Percentiles rank a stretch among this genome's conserved stretches.
phyloP scores from a whole-genome alignment of 768 basidiomycete genomes.

The Naganishia friedmannii region DNA sequence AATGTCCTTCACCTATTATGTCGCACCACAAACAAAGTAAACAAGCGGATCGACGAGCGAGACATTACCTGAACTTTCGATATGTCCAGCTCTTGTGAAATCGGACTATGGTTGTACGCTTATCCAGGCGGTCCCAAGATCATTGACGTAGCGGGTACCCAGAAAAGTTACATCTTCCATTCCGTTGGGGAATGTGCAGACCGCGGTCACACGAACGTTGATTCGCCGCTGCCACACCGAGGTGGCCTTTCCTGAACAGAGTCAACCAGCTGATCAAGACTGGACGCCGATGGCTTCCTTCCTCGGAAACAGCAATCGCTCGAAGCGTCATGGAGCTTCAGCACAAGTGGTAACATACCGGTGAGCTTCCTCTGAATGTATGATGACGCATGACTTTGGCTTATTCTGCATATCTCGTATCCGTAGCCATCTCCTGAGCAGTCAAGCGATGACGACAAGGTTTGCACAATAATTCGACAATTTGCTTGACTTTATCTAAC shows the following conservation, averaged over 20 bases:
- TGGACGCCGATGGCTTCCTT: constrained; percentile 11
- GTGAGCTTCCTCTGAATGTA: neutral
- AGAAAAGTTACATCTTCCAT: too few species aligned
- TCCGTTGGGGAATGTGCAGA: too few species aligned
- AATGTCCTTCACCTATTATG: neutral
- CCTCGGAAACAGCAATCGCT: neutral
- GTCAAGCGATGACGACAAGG: constrained; percentile 44
- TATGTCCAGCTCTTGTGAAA: too few species aligned
- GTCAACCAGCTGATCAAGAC: too few species aligned
- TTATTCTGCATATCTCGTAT: neutral
- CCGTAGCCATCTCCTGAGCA: constrained; percentile 34
- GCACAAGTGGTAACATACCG: constrained; percentile 2
- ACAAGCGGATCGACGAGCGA: constrained; percentile 2
- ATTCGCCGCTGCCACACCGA: too few species aligned
- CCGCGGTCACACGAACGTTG: too few species aligned
- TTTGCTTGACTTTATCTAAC: neutral
- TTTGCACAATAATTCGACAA: constrained; percentile 17
- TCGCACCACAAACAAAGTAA: neutral
- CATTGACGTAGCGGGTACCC: neutral
- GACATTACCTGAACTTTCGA: neutral
- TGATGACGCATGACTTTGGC: neutral
- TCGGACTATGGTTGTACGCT: too few species aligned
- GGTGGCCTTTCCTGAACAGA: too few species aligned
- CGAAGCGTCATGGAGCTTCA: neutral
- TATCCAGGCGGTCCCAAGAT: neutral